phyloP scores from a whole-genome alignment of 768 basidiomycete genomes.

The Pleurotus giganteus region DNA sequence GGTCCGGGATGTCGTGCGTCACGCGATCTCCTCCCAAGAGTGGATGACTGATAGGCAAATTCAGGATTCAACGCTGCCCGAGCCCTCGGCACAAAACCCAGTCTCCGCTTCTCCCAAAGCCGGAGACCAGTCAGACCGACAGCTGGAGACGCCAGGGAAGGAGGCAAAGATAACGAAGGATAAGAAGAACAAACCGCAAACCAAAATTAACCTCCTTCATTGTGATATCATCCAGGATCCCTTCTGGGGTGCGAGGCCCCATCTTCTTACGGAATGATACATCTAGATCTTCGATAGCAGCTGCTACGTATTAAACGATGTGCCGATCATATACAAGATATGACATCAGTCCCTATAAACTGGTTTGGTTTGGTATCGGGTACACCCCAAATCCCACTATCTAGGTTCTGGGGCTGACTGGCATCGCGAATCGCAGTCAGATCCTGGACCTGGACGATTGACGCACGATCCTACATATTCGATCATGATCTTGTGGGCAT shows the following conservation, averaged over 20 bases:
- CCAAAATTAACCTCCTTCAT: conserved; percentile 60
- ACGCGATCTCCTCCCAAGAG: background rate
- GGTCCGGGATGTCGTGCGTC: conserved; percentile 58
- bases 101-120: background rate
- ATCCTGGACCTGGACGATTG: no score
- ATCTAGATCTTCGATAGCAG: background rate
- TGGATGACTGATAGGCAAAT: background rate
- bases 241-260: conserved; percentile 71
- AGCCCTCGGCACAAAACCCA: conserved; percentile 2
- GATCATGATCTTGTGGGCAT: no score
- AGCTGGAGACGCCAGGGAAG: conserved; percentile 1
- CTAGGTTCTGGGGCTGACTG: background rate
- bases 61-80: background rate
- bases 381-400: background rate
- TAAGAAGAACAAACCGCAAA: conserved; percentile 23
- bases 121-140: conserved; percentile 9
- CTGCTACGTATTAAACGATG: background rate
- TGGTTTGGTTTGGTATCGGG: background rate
- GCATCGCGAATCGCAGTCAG: background rate
- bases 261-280: conserved; percentile 43
- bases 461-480: no score
- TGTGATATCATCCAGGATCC: conserved; percentile 81
- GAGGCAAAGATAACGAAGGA: conserved; percentile 16
- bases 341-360: background rate
- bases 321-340: no score